Conservation (phyloP, 2,329 filamentous ascomycete genomes). For the Fusarium continuum region DNA sequence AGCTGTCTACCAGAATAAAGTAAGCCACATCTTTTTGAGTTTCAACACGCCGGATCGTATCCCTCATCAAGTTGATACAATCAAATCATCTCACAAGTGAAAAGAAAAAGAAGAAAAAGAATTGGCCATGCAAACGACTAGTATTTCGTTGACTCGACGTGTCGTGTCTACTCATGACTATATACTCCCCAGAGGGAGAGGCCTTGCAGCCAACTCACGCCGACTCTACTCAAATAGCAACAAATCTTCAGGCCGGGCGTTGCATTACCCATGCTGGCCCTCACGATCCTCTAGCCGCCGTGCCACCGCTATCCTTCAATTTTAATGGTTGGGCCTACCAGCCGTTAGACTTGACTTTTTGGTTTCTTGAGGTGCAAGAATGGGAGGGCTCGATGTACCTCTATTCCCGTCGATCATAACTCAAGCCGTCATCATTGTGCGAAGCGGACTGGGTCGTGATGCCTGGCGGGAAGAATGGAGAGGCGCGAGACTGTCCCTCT, state of each 20-base stretch:
- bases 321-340: conserved; percentile 41
- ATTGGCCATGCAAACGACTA: conserved; percentile 40
- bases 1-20: neutral
- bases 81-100: too few relatives aligned
- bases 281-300: conserved; percentile 37
- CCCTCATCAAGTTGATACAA: neutral
- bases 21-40: neutral
- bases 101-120: too few relatives aligned
- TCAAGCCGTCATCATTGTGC: conserved; percentile 72
- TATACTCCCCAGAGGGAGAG: conserved; percentile 21
- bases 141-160: conserved; percentile 42
- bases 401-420: conserved; percentile 48
- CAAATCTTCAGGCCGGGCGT: conserved; percentile 31
- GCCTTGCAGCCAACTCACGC: conserved; percentile 34
- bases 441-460: conserved; percentile 73
- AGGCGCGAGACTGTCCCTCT: conserved; percentile 57
- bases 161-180: conserved; percentile 35
- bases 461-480: conserved; percentile 58
- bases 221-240: conserved; percentile 41
- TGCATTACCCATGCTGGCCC: conserved; percentile 22
- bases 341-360: conserved; percentile 36
- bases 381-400: conserved; percentile 40
- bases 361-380: conserved; percentile 23
- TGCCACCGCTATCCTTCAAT: conserved; percentile 40
- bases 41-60: neutral